Percentiles rank a stretch among this genome's conserved stretches.
Conservation (phyloP, 1,284 basidiomycete genomes). For the Ustilago hordei region DNA sequence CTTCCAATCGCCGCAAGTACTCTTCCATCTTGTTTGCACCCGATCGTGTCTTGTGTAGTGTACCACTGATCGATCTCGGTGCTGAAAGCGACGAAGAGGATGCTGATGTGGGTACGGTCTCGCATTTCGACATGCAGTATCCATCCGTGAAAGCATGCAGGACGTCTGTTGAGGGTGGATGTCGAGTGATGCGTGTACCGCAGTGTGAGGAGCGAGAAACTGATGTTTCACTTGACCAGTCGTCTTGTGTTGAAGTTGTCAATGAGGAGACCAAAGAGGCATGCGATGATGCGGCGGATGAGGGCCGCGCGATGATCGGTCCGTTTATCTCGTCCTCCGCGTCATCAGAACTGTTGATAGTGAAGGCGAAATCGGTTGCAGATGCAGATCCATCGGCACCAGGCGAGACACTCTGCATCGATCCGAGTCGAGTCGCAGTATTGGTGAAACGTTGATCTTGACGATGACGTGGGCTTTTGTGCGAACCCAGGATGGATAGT, state of each 20-base stretch:
- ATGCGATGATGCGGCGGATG: conserved; percentile 33
- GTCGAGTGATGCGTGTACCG: conserved; percentile 26
- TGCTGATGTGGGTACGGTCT: background rate
- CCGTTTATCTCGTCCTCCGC: conserved; percentile 19
- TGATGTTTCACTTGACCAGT: conserved; percentile 26
- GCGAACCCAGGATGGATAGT: conserved; percentile 21
- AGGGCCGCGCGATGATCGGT: conserved; percentile 41
- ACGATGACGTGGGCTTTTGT: conserved; percentile 22
- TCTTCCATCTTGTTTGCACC: conserved; percentile 51
- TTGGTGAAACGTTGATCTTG: conserved; percentile 16
- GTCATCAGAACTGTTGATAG: background rate
- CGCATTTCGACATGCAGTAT: background rate
- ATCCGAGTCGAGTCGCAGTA: conserved; percentile 4
- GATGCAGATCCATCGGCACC: background rate
- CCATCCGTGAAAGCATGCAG: background rate
- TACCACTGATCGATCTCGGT: conserved; percentile 24
- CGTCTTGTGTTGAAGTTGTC: conserved; percentile 32
- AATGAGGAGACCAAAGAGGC: conserved; percentile 29
- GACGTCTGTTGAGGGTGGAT: conserved; percentile 9
- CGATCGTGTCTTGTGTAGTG: conserved; percentile 35
- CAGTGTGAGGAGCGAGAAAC: conserved; percentile 16
- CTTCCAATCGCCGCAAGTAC: conserved; percentile 34
- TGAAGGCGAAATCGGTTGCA: background rate
- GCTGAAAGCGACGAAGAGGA: background rate
- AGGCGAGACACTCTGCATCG: conserved; percentile 20